Evolutionary conservation across 768 basidiomycete species (phyloP).

Genomic region (Cystobasidiopsis lactophilus): DNA sequence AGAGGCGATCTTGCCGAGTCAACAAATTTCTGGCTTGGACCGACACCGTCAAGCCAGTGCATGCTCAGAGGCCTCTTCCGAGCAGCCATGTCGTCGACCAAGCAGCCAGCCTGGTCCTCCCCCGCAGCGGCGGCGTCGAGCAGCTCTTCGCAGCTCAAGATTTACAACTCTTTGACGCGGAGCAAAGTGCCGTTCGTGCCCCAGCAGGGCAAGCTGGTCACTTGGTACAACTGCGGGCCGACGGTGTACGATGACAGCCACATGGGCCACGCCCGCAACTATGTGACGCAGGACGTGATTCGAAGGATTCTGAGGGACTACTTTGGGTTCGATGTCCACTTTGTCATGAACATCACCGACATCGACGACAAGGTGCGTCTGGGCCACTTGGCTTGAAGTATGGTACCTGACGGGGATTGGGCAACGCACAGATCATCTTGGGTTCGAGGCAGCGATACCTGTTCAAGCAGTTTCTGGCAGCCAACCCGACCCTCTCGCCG

Average conservation of each 20-base stretch:
- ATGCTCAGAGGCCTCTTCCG: no score
- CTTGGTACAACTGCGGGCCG: constrained; percentile 77
- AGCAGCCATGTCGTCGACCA: neutral
- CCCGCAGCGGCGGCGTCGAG: constrained; percentile 30
- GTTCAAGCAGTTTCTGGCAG: constrained; percentile 22
- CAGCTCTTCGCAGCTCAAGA: constrained; percentile 44
- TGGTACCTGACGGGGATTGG: neutral
- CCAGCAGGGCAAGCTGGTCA: constrained; percentile 21
- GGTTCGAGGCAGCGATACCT: constrained; percentile 46
- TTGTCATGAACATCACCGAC: constrained; percentile 98
- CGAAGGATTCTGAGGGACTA: constrained; percentile 79
- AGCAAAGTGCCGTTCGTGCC: constrained; percentile 72
- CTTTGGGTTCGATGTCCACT: constrained; percentile 92
- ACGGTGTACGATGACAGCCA: constrained; percentile 97
- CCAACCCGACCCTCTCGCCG: constrained; percentile 9
- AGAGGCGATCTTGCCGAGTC: no score
- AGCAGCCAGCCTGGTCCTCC: constrained; percentile 31
- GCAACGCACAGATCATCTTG: constrained; percentile 51
- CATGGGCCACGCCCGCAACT: constrained; percentile 97
- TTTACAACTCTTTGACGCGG: constrained; percentile 83
- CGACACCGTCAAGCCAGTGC: no score
- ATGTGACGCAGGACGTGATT: constrained; percentile 82
- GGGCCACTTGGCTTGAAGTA: neutral
- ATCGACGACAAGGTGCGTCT: constrained; percentile 83
- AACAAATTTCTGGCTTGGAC: no score